Conservation (phyloP, 2,329 filamentous ascomycete species). For the Fusarium bulbicola region DNA sequence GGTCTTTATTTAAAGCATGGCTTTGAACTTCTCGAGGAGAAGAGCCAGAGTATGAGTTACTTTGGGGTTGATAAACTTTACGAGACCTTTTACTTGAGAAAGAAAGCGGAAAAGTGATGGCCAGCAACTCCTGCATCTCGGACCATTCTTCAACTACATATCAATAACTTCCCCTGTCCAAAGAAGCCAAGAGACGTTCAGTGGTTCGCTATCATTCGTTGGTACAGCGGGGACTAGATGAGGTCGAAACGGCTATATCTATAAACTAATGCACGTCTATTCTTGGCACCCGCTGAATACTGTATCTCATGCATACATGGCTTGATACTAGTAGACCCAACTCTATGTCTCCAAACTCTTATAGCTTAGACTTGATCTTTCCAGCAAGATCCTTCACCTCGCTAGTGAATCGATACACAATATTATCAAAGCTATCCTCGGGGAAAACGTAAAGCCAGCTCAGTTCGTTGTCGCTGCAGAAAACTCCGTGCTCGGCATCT, state of each 20-base stretch:
- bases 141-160: background rate
- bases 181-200: background rate
- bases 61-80: slow-evolving; percentile 12
- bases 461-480: slow-evolving; percentile 24
- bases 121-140: fast-evolving
- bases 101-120: background rate
- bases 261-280: background rate
- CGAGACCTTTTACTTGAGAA: slow-evolving; percentile 23
- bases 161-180: background rate
- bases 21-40: slow-evolving; percentile 23
- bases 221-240: background rate
- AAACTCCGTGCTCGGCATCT: slow-evolving; percentile 39
- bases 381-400: slow-evolving; percentile 4
- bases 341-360: background rate
- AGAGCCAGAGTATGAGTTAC: background rate
- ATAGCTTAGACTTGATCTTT: slow-evolving; percentile 12
- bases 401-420: slow-evolving; percentile 36
- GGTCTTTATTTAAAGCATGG: slow-evolving; percentile 32
- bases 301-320: background rate
- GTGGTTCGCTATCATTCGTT: background rate
- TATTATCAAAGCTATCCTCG: slow-evolving; percentile 36
- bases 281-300: background rate
- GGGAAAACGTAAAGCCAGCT: slow-evolving; percentile 40
- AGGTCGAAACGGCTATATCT: background rate
- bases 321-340: background rate